Conservation (phyloP, 1,284 basidiomycete genomes). For the Ganoderma sp. region DNA sequence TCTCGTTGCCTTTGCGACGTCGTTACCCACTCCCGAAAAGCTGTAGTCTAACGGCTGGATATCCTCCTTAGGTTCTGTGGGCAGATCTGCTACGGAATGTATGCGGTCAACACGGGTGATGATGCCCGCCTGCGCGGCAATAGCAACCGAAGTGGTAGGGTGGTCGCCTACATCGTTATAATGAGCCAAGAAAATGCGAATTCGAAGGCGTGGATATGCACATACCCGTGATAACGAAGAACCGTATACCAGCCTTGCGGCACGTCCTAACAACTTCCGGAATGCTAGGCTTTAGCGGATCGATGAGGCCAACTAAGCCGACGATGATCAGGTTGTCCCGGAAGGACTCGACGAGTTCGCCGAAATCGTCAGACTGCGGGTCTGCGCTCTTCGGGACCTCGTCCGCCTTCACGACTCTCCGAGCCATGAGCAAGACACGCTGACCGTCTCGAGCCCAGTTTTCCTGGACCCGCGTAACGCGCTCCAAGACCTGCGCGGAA, state of each 20-base stretch:
- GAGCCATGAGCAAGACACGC: conserved; percentile 59
- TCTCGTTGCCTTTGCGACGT: conserved; percentile 21
- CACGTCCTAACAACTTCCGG: conserved; percentile 54
- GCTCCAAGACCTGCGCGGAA: conserved; percentile 38
- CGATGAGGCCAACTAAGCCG: conserved; percentile 66
- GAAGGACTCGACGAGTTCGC: conserved; percentile 43
- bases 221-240: conserved; percentile 72
- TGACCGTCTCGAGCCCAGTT: conserved; percentile 61
- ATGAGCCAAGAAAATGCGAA: neutral
- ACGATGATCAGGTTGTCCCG: conserved; percentile 59
- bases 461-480: conserved; percentile 52
- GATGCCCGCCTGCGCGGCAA: conserved; percentile 63
- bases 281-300: conserved; percentile 66
- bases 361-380: conserved; percentile 46
- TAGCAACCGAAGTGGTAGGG: conserved; percentile 57
- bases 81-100: conserved; percentile 51
- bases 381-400: conserved; percentile 40
- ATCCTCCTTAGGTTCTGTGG: conserved; percentile 23
- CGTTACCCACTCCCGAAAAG: conserved; percentile 24
- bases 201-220: conserved; percentile 27
- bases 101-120: conserved; percentile 51
- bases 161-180: conserved; percentile 51
- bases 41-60: neutral
- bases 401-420: conserved; percentile 42
- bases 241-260: conserved; percentile 64